Percentiles rank a stretch among this genome's conserved stretches.
These are phyloP conservation scores for Colletotrichum viniferum DNA, from an alignment of 2,329 filamentous ascomycete genomes.

Conservation along the genomic window DNA sequence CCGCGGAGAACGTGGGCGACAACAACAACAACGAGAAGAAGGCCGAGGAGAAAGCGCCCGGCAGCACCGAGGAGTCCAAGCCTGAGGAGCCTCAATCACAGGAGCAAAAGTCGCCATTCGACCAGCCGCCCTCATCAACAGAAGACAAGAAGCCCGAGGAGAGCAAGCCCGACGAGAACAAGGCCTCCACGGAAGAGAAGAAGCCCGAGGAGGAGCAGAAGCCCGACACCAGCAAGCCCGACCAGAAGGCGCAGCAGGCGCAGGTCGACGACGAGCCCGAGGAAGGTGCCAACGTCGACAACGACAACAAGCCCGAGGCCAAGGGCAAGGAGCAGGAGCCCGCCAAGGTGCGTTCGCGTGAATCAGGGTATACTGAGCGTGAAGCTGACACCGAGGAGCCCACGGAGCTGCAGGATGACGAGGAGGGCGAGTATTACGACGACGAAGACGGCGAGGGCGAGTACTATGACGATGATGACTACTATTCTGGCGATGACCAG, in stretches of 20 bases:
- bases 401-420: neutral
- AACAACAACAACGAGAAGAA: constrained; percentile 7
- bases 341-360: constrained; percentile 4
- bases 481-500: constrained; percentile 20
- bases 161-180: neutral
- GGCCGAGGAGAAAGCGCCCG: neutral
- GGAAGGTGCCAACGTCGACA: neutral
- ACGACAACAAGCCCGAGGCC: constrained; percentile 11
- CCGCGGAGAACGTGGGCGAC: neutral
- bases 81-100: neutral
- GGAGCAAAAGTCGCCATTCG: neutral
- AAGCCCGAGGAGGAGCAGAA: neutral
- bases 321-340: constrained; percentile 14
- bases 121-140: neutral
- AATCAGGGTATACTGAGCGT: neutral
- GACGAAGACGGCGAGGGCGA: constrained; percentile 6
- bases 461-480: constrained; percentile 17
- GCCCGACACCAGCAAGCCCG: neutral
- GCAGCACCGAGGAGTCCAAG: neutral
- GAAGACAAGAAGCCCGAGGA: neutral
- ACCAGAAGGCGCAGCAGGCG: constrained; percentile 1
- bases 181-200: neutral
- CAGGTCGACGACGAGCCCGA: constrained; percentile 4
- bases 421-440: constrained; percentile 16
- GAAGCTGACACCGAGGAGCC: constrained; percentile 10